Base-by-base conservation (phyloP, 169 alveolate species). In the Plasmodium vinckei region DNA sequence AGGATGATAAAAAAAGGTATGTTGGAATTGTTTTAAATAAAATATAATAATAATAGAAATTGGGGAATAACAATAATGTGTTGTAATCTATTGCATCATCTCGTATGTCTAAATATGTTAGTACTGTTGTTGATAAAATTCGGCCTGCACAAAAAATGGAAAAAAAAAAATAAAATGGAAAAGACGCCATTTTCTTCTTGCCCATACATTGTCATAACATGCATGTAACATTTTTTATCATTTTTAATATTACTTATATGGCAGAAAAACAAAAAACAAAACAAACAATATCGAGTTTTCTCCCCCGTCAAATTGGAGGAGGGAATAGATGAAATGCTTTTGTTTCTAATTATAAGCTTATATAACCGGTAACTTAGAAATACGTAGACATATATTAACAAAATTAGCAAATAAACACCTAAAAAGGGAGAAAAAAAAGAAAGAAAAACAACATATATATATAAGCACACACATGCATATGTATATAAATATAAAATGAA, bases 231-330 rank as follows among this genome's bases (percentile, higher is more conserved):
- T 15, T 25, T 33, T 73, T 21, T 9, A 0, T 42, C 42, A 9
- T 25, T 61, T 60, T 61, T 73, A 27, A 17, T 17, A 47, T 73
- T 61, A 73, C 88, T 73, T 73, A 73, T 73, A 27, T 60, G 73
- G n/a, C 88, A 73, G 61, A 73, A 60, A 73, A 73, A 73, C 17
- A 73, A 61, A 73, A 73, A 73, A 42, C 33, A 10, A 54, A 73
- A 73, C 65, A 73, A 60, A 73, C 60, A 73, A 73, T 60, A 33
- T 39, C 88, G 60, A 17, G 88, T 73, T 53, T 73, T 59, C 49
- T 73, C 88, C 88, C 88, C 88, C 88, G 73, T 73, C 88, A 59
- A 73, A 60, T 60, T 73, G 72, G 88, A 56, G 88, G 88, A 60
- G 88, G 73, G 47, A 15, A 60, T 67, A 9, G 73, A 63, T n/a